Conservation (phyloP, 352 stramenopile species). For the Phytophthora multivora region DNA sequence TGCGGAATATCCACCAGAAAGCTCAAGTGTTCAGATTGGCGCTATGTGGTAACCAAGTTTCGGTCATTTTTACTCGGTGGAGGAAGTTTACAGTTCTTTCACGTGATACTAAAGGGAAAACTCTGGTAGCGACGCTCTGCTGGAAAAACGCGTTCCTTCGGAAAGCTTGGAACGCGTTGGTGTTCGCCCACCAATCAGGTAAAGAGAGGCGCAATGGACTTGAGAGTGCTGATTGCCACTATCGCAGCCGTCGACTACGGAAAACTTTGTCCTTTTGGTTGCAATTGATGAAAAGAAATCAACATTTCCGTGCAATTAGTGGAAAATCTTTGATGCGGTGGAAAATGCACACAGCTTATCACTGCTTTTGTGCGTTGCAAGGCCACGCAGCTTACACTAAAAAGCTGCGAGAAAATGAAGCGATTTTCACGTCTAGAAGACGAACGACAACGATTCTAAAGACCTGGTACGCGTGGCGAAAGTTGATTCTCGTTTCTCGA, state of each 20-base stretch:
- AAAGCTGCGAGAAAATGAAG: constrained; percentile 5
- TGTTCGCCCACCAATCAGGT: constrained; percentile 7
- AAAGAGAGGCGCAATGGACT: background rate
- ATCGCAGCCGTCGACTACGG: background rate
- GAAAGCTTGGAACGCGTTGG: constrained; percentile 30
- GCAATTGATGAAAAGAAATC: constrained; percentile 4
- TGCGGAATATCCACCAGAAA: constrained; percentile 10
- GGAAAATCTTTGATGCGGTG: constrained; percentile 36
- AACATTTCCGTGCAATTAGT: constrained; percentile 26
- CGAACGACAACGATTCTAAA: constrained; percentile 11
- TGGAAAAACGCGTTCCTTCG: constrained; percentile 33
- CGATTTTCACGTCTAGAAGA: constrained; percentile 8
- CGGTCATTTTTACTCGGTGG: constrained; percentile 34
- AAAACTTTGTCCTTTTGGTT: constrained; percentile 23
- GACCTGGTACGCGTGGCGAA: constrained; percentile 45
- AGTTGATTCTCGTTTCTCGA: constrained; percentile 38
- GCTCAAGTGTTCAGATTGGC: constrained; percentile 27
- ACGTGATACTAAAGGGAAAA: constrained; percentile 14
- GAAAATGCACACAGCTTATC: constrained; percentile 43
- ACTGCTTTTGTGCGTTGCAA: constrained; percentile 36
- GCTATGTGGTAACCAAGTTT: constrained; percentile 16
- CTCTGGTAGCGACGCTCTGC: background rate
- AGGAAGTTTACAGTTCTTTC: constrained; percentile 9
- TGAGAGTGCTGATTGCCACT: constrained; percentile 18
- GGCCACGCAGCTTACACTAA: constrained; percentile 10